A percentile compares a stretch with the other conserved stretches of the same genome.
phyloP scores from a whole-genome alignment of 2,329 filamentous ascomycete genomes.

The Magnaporthales sp. region DNA sequence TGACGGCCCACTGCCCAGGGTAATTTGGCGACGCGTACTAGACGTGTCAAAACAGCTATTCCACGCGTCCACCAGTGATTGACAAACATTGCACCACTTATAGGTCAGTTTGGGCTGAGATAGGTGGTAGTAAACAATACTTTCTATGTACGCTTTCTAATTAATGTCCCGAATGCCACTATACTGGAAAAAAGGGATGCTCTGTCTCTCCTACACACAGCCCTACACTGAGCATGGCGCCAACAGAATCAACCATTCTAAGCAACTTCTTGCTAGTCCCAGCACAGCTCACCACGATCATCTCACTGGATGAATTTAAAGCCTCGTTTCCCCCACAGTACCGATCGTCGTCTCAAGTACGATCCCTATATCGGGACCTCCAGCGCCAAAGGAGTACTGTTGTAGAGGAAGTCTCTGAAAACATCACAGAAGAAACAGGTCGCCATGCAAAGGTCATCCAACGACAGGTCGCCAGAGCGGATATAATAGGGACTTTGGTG shows the following conservation, averaged over 20 bases:
- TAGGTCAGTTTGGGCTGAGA: neutral
- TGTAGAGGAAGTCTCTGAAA: conserved; percentile 57
- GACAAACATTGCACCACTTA: neutral
- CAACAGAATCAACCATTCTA: conserved; percentile 67
- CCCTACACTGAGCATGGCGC: conserved; percentile 46
- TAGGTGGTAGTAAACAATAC: neutral
- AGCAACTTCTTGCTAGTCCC: conserved; percentile 71
- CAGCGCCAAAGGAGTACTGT: conserved; percentile 63
- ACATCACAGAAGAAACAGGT: conserved; percentile 53
- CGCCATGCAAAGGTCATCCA: conserved; percentile 50
- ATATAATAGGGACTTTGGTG: conserved; percentile 39
- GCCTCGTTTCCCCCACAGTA: conserved; percentile 64
- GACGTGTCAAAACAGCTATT: neutral
- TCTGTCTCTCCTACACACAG: neutral
- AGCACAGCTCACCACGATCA: conserved; percentile 62
- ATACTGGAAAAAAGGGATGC: neutral
- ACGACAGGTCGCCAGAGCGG: conserved; percentile 44
- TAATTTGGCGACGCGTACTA: neutral
- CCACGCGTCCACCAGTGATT: neutral
- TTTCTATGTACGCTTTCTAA: neutral
- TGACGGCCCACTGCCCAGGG: neutral
- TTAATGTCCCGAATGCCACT: neutral
- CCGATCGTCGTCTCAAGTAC: conserved; percentile 58
- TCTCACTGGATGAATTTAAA: conserved; percentile 68
- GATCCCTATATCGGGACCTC: conserved; percentile 68